These are phyloP conservation scores for Cyberlindnera mrakii DNA, from an alignment of 805 yeast species.

Conservation along the genomic window DNA sequence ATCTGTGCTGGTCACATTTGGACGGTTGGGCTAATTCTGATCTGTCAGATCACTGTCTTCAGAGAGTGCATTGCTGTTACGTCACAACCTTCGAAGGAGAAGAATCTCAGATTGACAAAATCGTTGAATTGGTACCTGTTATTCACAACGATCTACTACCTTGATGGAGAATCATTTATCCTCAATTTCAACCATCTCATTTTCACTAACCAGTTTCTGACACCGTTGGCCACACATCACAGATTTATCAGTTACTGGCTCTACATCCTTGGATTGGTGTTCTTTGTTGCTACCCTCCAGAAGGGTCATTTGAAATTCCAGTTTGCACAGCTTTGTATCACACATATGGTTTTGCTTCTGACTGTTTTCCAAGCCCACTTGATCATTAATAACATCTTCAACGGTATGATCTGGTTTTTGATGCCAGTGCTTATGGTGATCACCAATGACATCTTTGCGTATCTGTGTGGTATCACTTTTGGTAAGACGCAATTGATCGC, in stretches of 20 bases:
- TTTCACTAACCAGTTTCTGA: conserved; percentile 44
- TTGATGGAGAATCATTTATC: conserved; percentile 81
- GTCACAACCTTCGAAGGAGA: conserved; percentile 71
- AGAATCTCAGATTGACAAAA: conserved; percentile 74
- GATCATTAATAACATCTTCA: conserved; percentile 81
- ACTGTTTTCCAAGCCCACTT: conserved; percentile 94
- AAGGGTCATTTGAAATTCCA: conserved; percentile 89
- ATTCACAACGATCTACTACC: conserved; percentile 77
- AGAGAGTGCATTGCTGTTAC: conserved; percentile 88
- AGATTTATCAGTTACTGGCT: conserved; percentile 77
- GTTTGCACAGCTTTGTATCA: conserved; percentile 87
- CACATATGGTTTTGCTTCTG: conserved; percentile 86
- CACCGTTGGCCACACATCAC: conserved; percentile 69
- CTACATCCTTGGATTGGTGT: conserved; percentile 81
- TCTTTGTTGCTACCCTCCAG: conserved; percentile 83
- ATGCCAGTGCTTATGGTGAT: conserved; percentile 89
- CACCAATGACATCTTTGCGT: conserved; percentile 93
- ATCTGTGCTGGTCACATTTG: conserved; percentile 82
- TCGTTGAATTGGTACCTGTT: conserved; percentile 91
- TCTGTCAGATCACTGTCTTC: conserved; percentile 78
- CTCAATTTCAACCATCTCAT: conserved; percentile 54
- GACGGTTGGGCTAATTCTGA: conserved; percentile 63
- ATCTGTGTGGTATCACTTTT: conserved; percentile 93
- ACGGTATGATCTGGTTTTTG: conserved; percentile 91
- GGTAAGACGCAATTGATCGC: conserved; percentile 89